These are phyloP conservation scores for Penicillium silybi DNA, from an alignment of 495 filamentous ascomycete genomes.

Conservation along the genomic window DNA sequence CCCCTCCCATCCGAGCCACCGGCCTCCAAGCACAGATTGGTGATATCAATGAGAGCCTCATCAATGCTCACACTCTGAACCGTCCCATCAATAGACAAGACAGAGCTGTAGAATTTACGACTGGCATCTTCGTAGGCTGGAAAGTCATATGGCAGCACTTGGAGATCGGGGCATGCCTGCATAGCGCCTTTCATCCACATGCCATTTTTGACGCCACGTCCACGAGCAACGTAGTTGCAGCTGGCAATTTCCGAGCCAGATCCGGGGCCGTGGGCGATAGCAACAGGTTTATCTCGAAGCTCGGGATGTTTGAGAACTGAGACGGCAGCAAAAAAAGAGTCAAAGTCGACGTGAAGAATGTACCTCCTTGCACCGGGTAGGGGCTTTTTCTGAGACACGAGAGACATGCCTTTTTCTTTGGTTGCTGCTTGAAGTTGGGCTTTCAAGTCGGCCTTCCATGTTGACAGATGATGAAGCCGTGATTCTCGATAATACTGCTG, in stretches of 20 bases:
- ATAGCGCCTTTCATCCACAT: slow-evolving; percentile 97
- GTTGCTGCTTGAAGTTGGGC: slow-evolving; percentile 76
- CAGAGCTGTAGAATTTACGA: slow-evolving; percentile 76
- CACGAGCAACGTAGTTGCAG: slow-evolving; percentile 89
- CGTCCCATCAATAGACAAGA: slow-evolving; percentile 71
- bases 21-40: slow-evolving; percentile 58
- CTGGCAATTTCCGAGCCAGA: slow-evolving; percentile 92
- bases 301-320: slow-evolving; percentile 76
- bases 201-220: slow-evolving; percentile 86
- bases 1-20: slow-evolving; percentile 66
- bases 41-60: slow-evolving; percentile 83
- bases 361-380: slow-evolving; percentile 67
- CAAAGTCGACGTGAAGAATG: slow-evolving; percentile 93
- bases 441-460: slow-evolving; percentile 93
- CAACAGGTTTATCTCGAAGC: slow-evolving; percentile 75
- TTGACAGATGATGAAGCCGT: slow-evolving; percentile 88
- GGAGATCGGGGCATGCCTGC: slow-evolving; percentile 78
- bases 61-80: slow-evolving; percentile 97
- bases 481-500: slow-evolving; percentile 93
- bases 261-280: slow-evolving; percentile 77
- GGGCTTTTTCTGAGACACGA: slow-evolving; percentile 43
- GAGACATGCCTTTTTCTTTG: slow-evolving; percentile 59
- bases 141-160: slow-evolving; percentile 89
- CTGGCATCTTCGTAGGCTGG: slow-evolving; percentile 92
- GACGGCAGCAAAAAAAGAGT: slow-evolving; percentile 95